Evolutionary conservation across 2,329 filamentous ascomycete species (phyloP), one percentile per base, ranked within the genome.

Genomic region (Zopfia rhizophila): DNA sequence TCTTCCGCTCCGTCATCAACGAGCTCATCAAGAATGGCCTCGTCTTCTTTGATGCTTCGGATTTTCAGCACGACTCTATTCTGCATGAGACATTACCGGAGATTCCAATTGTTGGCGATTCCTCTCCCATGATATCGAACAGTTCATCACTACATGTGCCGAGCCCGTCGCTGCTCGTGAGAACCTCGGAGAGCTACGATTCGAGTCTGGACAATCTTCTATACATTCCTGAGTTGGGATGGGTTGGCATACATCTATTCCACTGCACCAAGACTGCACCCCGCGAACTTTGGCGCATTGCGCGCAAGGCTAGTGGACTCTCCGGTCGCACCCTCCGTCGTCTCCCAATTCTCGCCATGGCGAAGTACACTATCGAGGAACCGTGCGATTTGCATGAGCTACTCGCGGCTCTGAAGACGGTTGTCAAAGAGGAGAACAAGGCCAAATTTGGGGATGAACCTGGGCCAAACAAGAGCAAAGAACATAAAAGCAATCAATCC

Each of bases 1-100:
- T 81, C 35, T 73, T 79, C 37, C 72, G 74, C 27, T 72, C 70
- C n/a, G 77, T 74, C 25, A 54, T 80, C 11, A 76, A 78, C 46
- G 72, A 78, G 38, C 63, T 80, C 14, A 66, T 73, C 14, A 38
- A 32, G n/a, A 39, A 27, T 7, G 19, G 28, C 2, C 18, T 49
- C 2, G 45, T 55, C 11, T 23, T 7, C 16, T 43, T 27, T 30
- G 40, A 38, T 60, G 65, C 10, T 66, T 66, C 40, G 68, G 63
- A 7, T 53, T 77, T 13, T 60, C 78, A 25, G 38, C 51, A 59
- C 19, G 56, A 55, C 19, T 30, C 12, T 32, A 28, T 13, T 12
- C 31, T 21, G 12, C 27, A 7, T 33, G 30, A 18, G 11, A 29
- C 16, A 5, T 19, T 23, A 4, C 32, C 43, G 12, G 12, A 31